Percentiles rank a stretch among this genome's conserved stretches.
Evolutionary conservation across 1,284 basidiomycete species (phyloP).

Genomic region (Cryptococcus amylolentus): DNA sequence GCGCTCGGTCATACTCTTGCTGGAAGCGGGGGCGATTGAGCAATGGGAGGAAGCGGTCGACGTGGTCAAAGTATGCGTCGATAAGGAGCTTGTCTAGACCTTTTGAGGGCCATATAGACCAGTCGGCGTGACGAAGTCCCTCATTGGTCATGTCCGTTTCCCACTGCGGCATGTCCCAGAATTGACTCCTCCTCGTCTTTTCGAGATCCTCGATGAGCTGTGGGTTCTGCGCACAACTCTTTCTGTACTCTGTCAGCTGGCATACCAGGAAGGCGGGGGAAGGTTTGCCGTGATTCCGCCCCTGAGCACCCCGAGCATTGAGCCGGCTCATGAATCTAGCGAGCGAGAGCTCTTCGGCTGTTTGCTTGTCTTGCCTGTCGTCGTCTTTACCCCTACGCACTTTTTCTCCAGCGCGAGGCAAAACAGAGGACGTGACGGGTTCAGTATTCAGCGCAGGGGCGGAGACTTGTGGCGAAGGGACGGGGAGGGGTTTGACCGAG

Average conservation of each 20-base stretch:
- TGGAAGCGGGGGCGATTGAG: constrained; percentile 75
- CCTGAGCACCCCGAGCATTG: constrained; percentile 42
- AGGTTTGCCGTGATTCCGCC: constrained; percentile 67
- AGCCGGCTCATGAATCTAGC: constrained; percentile 34
- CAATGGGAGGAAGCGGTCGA: constrained; percentile 64
- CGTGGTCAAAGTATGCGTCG: constrained; percentile 63
- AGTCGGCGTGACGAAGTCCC: constrained; percentile 34
- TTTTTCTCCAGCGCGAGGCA: constrained; percentile 26
- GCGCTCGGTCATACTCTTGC: constrained; percentile 55
- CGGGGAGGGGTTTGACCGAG: constrained; percentile 25
- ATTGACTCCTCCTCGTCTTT: constrained; percentile 34
- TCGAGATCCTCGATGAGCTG: constrained; percentile 32
- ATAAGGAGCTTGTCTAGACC: constrained; percentile 64
- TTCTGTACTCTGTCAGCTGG: constrained; percentile 62
- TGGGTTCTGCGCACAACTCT: neutral
- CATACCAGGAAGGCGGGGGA: constrained; percentile 65
- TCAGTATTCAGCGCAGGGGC: constrained; percentile 1
- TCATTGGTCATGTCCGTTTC: constrained; percentile 44
- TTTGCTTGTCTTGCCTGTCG: constrained; percentile 18
- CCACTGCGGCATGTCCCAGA: constrained; percentile 49
- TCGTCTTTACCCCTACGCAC: constrained; percentile 25
- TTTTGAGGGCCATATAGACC: constrained; percentile 44
- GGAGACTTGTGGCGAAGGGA: neutral
- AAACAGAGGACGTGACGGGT: constrained; percentile 8
- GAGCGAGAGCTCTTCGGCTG: constrained; percentile 15